These are phyloP conservation scores for Cercospora citrullina DNA, from an alignment of 2,329 filamentous ascomycete genomes.

Conservation along the genomic window DNA sequence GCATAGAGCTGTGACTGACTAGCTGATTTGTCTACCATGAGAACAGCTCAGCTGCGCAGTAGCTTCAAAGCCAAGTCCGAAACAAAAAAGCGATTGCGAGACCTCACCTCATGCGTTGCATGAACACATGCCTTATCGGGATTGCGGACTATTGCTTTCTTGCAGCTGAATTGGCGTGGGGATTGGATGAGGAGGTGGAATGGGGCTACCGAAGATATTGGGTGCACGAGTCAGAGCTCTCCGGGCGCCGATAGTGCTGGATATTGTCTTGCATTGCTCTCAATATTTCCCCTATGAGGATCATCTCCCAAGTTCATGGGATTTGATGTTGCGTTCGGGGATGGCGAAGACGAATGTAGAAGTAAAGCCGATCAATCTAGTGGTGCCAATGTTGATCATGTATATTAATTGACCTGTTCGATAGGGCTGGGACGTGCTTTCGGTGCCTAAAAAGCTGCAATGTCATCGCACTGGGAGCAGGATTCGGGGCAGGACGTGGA, in stretches of 20 bases:
- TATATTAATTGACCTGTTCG: not conserved
- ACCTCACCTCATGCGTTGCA: not conserved
- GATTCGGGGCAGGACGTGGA: not conserved
- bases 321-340: not conserved
- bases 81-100: not conserved
- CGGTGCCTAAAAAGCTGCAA: not conserved
- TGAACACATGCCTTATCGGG: not conserved
- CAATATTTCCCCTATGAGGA: not conserved
- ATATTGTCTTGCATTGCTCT: not conserved
- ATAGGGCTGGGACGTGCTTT: not conserved
- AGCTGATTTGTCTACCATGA: not conserved
- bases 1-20: not conserved
- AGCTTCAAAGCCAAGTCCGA: conserved; percentile 1
- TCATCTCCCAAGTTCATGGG: not conserved
- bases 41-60: not conserved
- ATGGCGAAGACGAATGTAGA: not conserved
- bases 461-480: not conserved
- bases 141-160: not conserved
- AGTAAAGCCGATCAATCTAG: not conserved
- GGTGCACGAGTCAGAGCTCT: not conserved
- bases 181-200: not conserved
- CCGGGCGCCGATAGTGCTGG: not conserved
- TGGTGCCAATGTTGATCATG: not conserved
- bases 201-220: not conserved
- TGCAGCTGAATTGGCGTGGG: not conserved